These are phyloP conservation scores for Rhizopus delemar DNA, from an alignment of 371 early-diverging fungal genomes.

Conservation along the genomic window DNA sequence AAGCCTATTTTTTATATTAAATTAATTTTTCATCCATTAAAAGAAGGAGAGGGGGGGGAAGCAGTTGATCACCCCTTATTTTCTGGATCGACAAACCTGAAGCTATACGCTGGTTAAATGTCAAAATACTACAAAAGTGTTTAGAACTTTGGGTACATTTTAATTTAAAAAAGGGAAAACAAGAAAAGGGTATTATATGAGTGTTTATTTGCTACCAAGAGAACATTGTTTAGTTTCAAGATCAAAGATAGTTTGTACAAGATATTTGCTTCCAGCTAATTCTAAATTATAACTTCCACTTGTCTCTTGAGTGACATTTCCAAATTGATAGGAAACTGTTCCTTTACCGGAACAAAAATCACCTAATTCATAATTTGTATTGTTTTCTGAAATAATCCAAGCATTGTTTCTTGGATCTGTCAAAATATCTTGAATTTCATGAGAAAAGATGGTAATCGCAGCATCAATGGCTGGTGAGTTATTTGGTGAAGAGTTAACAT, in stretches of 20 bases:
- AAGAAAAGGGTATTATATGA: not conserved
- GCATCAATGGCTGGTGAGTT: conserved; percentile 51
- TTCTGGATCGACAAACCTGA: too few species aligned
- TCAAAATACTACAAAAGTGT: not conserved
- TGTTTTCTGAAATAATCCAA: conserved; percentile 37
- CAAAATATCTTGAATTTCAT: conserved; percentile 55
- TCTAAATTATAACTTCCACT: conserved; percentile 46
- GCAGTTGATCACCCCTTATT: too few species aligned
- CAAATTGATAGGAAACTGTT: conserved; percentile 39
- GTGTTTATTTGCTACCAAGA: conserved; percentile 16
- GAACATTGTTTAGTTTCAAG: conserved; percentile 39
- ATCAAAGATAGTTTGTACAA: conserved; percentile 53
- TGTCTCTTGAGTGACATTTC: conserved; percentile 25
- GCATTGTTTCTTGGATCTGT: conserved; percentile 53
- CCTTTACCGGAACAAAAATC: conserved; percentile 49
- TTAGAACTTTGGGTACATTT: not conserved
- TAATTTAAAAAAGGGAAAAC: not conserved
- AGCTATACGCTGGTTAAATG: too few species aligned
- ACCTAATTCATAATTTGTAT: conserved; percentile 37
- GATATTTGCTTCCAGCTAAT: conserved; percentile 35
- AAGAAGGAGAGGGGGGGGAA: too few species aligned
- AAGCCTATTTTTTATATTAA: too few species aligned
- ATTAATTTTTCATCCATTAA: too few species aligned
- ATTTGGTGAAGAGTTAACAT: conserved; percentile 42
- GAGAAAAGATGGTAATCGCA: conserved; percentile 53